These are phyloP conservation scores for Thielaviopsis cerberus DNA, from an alignment of 2,329 filamentous ascomycete genomes.

Conservation along the genomic window DNA sequence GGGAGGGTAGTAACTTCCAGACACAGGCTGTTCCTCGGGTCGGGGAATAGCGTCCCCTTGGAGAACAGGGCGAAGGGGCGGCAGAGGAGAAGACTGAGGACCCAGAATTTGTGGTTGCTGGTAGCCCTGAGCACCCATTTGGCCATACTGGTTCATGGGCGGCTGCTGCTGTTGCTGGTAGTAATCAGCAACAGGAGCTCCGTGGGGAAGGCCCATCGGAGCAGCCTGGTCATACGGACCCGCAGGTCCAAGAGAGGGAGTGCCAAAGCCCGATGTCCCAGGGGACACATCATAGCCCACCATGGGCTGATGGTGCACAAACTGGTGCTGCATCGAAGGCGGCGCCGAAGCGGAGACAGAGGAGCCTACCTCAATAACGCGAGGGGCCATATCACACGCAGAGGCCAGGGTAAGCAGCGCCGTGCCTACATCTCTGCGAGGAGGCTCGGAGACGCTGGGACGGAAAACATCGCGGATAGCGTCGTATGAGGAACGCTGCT, in stretches of 20 bases:
- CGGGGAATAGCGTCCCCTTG: slow-evolving; percentile 1
- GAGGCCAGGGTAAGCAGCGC: slow-evolving; percentile 8
- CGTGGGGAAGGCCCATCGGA: background rate
- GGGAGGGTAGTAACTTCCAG: slow-evolving; percentile 5
- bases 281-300: background rate
- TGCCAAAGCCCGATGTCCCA: background rate
- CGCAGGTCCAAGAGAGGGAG: background rate
- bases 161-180: slow-evolving; percentile 1
- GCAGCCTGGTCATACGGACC: slow-evolving; percentile 2
- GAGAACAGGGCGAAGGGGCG: slow-evolving; percentile 7
- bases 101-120: background rate
- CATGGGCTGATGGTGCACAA: background rate
- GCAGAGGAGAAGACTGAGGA: slow-evolving; percentile 7
- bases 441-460: slow-evolving; percentile 18
- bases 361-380: background rate
- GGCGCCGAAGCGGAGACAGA: background rate
- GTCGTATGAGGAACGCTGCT: slow-evolving; percentile 15
- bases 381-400: background rate
- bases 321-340: background rate
- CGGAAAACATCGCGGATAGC: slow-evolving; percentile 24
- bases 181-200: slow-evolving; percentile 1
- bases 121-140: background rate
- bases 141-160: slow-evolving; percentile 3
- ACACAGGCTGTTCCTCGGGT: slow-evolving; percentile 1
- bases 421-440: slow-evolving; percentile 6